Conservation (phyloP, 2,329 filamentous ascomycete species). For the Cytospora mali region DNA sequence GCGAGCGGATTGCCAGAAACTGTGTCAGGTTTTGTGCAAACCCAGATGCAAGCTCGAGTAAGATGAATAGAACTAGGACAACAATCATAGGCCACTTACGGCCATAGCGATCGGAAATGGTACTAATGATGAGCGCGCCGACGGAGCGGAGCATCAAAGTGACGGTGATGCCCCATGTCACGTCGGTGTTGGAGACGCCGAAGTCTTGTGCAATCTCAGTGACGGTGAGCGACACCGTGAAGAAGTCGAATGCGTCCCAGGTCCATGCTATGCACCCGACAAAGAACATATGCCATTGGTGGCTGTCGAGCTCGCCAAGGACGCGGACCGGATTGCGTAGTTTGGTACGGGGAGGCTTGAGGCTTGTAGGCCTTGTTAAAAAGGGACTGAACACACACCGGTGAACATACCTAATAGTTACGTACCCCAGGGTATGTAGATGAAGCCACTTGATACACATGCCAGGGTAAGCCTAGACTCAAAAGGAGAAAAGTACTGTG, state of each 20-base stretch:
- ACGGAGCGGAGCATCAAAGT: constrained; percentile 41
- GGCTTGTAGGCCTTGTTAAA: constrained; percentile 3
- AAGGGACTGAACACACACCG: no score
- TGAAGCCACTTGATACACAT: no score
- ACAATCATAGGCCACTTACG: constrained; percentile 31
- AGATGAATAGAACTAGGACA: constrained; percentile 6
- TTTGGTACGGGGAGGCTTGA: constrained; percentile 8
- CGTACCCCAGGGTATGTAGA: no score
- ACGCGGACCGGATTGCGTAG: constrained; percentile 7
- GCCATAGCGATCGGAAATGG: constrained; percentile 35
- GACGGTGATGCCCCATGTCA: constrained; percentile 46
- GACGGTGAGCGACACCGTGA: constrained; percentile 45
- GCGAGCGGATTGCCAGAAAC: constrained; percentile 73
- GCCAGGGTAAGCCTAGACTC: no score
- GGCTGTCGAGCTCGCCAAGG: constrained; percentile 5
- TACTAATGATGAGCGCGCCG: constrained; percentile 35
- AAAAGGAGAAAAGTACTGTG: no score
- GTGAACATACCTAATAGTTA: no score
- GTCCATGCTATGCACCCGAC: constrained; percentile 33
- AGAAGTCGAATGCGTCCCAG: constrained; percentile 49
- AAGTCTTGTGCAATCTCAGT: constrained; percentile 43
- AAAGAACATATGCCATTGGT: constrained; percentile 11
- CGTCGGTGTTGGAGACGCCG: constrained; percentile 39
- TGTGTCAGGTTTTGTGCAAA: constrained; percentile 68
- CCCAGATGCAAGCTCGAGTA: constrained; percentile 46